Conservation (phyloP, 345 rosid genomes). For the Populus euphratica region DNA sequence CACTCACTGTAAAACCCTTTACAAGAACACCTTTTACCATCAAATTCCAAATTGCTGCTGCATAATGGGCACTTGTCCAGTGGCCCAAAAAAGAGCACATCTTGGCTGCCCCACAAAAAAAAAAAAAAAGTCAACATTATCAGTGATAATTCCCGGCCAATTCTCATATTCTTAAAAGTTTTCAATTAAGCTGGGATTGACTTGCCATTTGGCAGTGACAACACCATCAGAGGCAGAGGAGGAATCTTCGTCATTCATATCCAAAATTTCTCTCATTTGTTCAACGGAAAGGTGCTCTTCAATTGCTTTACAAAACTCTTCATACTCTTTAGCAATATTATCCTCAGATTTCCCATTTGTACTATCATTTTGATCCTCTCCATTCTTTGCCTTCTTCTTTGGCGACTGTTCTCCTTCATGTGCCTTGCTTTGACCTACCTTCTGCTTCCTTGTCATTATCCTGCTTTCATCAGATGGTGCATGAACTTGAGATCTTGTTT, state of each 20-base stretch:
- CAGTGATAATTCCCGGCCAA: background rate
- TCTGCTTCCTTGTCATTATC: conserved; percentile 73
- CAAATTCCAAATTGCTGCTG: conserved; percentile 45
- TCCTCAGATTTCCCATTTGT: conserved; percentile 28
- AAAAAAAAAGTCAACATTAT: background rate
- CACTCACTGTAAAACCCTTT: conserved; percentile 73
- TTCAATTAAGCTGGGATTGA: background rate
- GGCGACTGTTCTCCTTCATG: conserved; percentile 56
- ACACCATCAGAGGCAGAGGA: conserved; percentile 46
- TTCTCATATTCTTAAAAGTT: background rate
- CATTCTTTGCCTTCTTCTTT: conserved; percentile 58
- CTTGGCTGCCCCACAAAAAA: conserved; percentile 42
- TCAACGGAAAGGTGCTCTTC: conserved; percentile 48
- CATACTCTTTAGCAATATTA: conserved; percentile 38
- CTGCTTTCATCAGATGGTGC: conserved; percentile 51
- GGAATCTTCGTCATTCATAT: conserved; percentile 55
- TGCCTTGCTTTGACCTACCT: conserved; percentile 64
- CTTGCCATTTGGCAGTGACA: conserved; percentile 39
- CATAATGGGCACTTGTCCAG: conserved; percentile 62
- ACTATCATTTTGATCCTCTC: conserved; percentile 7
- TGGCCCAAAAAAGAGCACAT: conserved; percentile 61
- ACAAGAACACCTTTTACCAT: conserved; percentile 50
- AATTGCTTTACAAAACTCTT: conserved; percentile 47
- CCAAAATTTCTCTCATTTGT: conserved; percentile 60
- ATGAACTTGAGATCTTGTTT: conserved; percentile 65